Base-by-base conservation (phyloP, 2,329 filamentous ascomycete genomes). In the Penicillium sp. region DNA sequence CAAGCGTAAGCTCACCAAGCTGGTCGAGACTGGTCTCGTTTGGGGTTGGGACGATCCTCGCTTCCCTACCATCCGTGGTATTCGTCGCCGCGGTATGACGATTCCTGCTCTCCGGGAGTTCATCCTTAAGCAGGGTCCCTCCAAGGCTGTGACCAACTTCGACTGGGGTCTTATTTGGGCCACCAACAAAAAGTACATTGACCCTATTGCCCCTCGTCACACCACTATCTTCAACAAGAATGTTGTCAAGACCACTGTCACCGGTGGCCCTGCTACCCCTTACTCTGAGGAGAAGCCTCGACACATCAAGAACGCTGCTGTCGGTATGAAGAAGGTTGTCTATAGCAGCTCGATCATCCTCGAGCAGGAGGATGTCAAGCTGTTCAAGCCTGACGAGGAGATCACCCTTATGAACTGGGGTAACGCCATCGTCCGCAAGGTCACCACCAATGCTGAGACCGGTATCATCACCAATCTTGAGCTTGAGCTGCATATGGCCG, bases 331-430 rank as follows among this genome's bases (percentile, higher is more conserved):
- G 83, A 90, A 91, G 77, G 90, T 96, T 5, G 82, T 85, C 27
- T 95, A 88, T 74, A 90, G 89, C 70, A 83, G 84, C 56, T 83
- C 87, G 60, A 81, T 97, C 63, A 79, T 94, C 59, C 79, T 97
- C 51, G 93, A 97, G 72, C 93, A 97, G 76, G 89, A 83, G 45
- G 93, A 97, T 68, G 91, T 88, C 60, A 87, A 88, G 72, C 84
- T 83, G 27, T 95, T 97, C 77, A 88, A 86, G 67, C 82, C 88
- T 59, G 87, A 88, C 70, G 93, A 97, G 79, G 92, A 97, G 75
- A 90, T 97, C 68, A 97, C 93, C 0, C 82, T 97, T 41, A 97
- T 97, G 93, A 89, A 89, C 74, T 97, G 93, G 93, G 94, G 93
- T 72, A 85, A 79, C 75, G 81, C 61, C 67, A 69, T 75, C 78